Evolutionary conservation across 1,284 basidiomycete genomes (phyloP), one percentile per base, ranked within the genome.

Genomic region (Microbotryum silenes-acaulis): DNA sequence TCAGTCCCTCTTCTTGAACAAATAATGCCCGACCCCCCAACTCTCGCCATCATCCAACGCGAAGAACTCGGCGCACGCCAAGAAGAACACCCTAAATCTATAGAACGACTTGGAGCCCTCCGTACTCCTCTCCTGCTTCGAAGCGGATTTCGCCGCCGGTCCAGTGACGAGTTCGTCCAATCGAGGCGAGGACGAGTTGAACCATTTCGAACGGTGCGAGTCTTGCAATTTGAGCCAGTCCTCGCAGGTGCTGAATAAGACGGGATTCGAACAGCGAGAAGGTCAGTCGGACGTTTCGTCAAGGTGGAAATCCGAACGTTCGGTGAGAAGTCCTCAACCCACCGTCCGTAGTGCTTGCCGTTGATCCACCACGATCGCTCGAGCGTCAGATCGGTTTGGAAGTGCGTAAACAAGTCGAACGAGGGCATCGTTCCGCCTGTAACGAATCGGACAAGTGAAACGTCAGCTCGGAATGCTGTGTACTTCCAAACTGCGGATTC

Each of bases 61-160:
- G 73, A 89, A 89, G 64, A 88, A 79, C 71, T 88, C 87, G 6
- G 85, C 83, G 66, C 85, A 86, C 18, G 86, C 85, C 72, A 88
- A 80, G 71, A 86, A 88, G 74, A 88, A 88, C 42, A 87, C 83
- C 23, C 85, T 37, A 25, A 56, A 80, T 79, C 82, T 75, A 66
- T 83, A 81, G 68, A 85, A 88, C 21, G 80, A 80, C 73, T 85
- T 85, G 33, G 76, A 76, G 1, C 81, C 86, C 68, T 86, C 83
- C 37, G 78, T 77, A 27, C 76, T 74, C 37, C 75, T 67, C 63
- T 64, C 48, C 68, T 47, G 62, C 54, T 20, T 69, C 49, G 27
- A 69, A 57, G 50, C 56, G 12, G 48, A 56, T 31, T 70, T 52
- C 29, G 57, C 55, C 51, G 68, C 51, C 45, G 18, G 12, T 16